Conservation (phyloP, 2,329 filamentous ascomycete species). For the Fusarium multiceps region DNA sequence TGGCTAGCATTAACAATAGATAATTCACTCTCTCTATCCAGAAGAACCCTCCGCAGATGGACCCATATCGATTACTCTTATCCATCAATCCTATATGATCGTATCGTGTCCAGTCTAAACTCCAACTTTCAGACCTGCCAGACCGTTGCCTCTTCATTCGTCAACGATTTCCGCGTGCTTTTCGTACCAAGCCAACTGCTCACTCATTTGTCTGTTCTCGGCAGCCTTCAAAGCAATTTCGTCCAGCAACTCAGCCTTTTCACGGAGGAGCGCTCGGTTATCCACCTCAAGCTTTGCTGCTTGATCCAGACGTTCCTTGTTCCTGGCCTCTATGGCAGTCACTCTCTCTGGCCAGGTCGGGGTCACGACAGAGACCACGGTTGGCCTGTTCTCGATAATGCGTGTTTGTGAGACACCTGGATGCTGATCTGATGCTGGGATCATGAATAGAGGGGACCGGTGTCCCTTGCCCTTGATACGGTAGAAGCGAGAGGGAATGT, state of each 20-base stretch:
- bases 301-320: slow-evolving; percentile 39
- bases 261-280: slow-evolving; percentile 36
- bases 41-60: not conserved
- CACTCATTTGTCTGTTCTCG: slow-evolving; percentile 32
- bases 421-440: slow-evolving; percentile 62
- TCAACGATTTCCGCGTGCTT: not conserved
- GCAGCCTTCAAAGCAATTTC: slow-evolving; percentile 34
- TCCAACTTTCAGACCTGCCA: not conserved
- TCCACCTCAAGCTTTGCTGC: slow-evolving; percentile 29
- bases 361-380: slow-evolving; percentile 48
- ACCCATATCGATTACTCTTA: not conserved
- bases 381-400: slow-evolving; percentile 59
- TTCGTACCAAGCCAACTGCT: slow-evolving; percentile 39
- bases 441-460: slow-evolving; percentile 62
- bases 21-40: not conserved
- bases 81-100: not conserved
- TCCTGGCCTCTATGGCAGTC: slow-evolving; percentile 47
- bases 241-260: slow-evolving; percentile 38
- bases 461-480: slow-evolving; percentile 58
- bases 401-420: slow-evolving; percentile 58
- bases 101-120: not conserved
- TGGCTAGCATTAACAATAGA: not conserved
- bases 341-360: slow-evolving; percentile 50
- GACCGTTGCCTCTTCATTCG: not conserved
- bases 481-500: slow-evolving; percentile 64